Percentiles rank a stretch among this genome's conserved stretches.
Conservation (phyloP, 805 yeast species). For the Yarrowia alimentaria region DNA sequence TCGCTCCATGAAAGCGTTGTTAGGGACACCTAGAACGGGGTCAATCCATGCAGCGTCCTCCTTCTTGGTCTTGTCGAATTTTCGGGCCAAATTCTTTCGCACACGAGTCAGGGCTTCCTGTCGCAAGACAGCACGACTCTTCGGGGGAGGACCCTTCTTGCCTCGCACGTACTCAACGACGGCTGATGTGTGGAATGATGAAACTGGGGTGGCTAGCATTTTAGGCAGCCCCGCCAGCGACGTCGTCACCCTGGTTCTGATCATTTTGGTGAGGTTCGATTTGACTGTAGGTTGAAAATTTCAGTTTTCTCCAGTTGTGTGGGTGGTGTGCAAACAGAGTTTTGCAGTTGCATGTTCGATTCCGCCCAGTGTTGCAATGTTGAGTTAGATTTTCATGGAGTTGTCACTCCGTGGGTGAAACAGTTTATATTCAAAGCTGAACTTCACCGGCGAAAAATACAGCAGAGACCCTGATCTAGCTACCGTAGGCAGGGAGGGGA, state of each 20-base stretch:
- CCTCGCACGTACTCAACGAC: conserved; percentile 8
- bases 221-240: conserved; percentile 19
- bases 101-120: conserved; percentile 30
- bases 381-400: no score
- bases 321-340: background rate
- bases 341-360: conserved; percentile 1
- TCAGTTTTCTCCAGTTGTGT: background rate
- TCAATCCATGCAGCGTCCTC: conserved; percentile 50
- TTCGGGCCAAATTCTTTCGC: conserved; percentile 36
- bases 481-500: no score
- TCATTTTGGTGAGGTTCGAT: conserved; percentile 13
- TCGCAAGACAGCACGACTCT: conserved; percentile 2
- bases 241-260: conserved; percentile 19
- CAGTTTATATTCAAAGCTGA: no score
- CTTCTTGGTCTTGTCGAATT: conserved; percentile 33
- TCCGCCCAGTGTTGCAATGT: background rate
- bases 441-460: no score
- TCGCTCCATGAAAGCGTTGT: conserved; percentile 66
- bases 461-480: no score
- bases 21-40: conserved; percentile 76
- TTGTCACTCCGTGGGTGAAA: no score
- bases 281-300: conserved; percentile 4
- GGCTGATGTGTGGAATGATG: conserved; percentile 23
- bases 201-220: conserved; percentile 6
- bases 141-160: conserved; percentile 16